Evolutionary conservation across 306 rosid species (phyloP).

Genomic region (Amphicarpaea edgeworthii): DNA sequence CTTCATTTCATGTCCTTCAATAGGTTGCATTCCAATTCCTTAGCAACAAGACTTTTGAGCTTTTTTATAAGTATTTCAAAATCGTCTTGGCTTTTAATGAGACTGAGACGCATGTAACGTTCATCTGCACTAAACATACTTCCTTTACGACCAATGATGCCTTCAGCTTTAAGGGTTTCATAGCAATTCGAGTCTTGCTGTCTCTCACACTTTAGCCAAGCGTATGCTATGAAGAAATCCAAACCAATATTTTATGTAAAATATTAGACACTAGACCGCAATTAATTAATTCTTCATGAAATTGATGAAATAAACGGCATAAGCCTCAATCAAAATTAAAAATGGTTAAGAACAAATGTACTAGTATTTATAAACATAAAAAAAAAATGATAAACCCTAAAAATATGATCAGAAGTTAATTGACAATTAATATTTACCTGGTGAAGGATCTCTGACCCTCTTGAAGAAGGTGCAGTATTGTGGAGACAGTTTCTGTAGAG

Average conservation of each 20-base stretch:
- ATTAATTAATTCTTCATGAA: too few species aligned
- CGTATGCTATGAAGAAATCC: conserved; percentile 43
- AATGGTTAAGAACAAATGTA: not conserved
- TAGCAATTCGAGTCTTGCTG: conserved; percentile 54
- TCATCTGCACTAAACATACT: conserved; percentile 29
- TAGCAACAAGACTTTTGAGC: conserved; percentile 42
- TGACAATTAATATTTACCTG: conserved; percentile 49
- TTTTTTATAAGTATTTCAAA: conserved; percentile 50
- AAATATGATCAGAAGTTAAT: not conserved
- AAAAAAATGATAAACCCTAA: not conserved
- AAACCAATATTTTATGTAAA: too few species aligned
- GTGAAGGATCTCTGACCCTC: conserved; percentile 49
- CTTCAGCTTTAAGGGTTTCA: conserved; percentile 43
- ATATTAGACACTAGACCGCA: too few species aligned
- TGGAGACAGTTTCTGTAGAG: conserved; percentile 49
- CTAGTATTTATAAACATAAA: not conserved
- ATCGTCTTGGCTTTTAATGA: conserved; percentile 54
- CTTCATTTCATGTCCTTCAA: too few species aligned
- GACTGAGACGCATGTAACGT: conserved; percentile 53
- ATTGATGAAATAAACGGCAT: too few species aligned
- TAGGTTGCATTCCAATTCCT: not conserved
- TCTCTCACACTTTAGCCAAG: conserved; percentile 62
- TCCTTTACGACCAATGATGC: conserved; percentile 48
- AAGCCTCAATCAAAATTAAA: too few species aligned
- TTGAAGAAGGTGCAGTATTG: conserved; percentile 48